Base-by-base conservation (phyloP, 1,284 basidiomycete genomes). In the Pisolithus thermaeus region DNA sequence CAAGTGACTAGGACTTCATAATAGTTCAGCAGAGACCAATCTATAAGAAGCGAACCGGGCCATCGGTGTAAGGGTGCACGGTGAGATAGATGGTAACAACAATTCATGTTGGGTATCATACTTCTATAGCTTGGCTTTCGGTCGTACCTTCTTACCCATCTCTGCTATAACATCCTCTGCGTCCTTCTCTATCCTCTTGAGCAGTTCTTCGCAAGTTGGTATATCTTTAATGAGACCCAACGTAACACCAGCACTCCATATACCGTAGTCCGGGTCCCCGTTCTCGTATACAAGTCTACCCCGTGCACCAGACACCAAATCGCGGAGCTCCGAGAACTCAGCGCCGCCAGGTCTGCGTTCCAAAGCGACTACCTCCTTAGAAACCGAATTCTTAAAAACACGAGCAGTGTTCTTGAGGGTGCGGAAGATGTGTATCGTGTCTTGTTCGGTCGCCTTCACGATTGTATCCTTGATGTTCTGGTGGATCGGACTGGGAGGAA, bases 391-490 rank as follows among this genome's bases (percentile, higher is more conserved):
- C 75, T 91, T 92, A 78, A 78, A 95, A 3, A 97, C 92, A 35
- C 94, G 80, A 5, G 92, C 84, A 1, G 92, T 95, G 67, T 96
- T 96, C 61, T 79, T 78, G 46, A 96, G 70, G 0, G 87, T 88
- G 51, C 93, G 83, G 78, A 97, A 93, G 61, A 97, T 95, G 71
- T 97, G 95, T 7, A 87, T 70, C 0, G 87, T 89, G 63, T 96
- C 89, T 51, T 78, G 77, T 69, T 97, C 94, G 6, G 78, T 83
- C 6, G 91, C 84, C 9, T 79, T 74, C 47, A 97, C 87, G 49
- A 97, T 96, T 66, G 81, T 87, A 49, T 92, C 76, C 70, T 97
- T 97, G 78, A 97, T 90, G 58, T 84, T 90, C 58, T 89, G 79
- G 69, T 97, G 92, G 55, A 96, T 93, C 18, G 90, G 84, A 50